A percentile compares a stretch with the other conserved stretches of the same genome.
phyloP scores from a whole-genome alignment of 2,329 filamentous ascomycete species.

The Neofusicoccum cordaticola region DNA sequence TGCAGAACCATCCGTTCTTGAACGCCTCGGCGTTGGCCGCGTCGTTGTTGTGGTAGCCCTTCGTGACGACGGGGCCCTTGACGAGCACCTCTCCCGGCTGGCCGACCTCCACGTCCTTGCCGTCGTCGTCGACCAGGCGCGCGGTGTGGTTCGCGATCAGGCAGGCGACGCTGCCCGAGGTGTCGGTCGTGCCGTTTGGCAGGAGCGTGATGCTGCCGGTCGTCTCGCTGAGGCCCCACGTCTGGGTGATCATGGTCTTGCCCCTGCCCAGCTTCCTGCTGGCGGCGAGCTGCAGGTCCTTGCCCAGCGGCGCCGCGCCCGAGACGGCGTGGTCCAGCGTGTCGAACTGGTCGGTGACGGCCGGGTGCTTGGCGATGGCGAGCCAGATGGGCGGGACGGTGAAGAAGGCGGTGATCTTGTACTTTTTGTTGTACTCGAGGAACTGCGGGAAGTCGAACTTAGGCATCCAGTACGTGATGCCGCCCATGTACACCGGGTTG shows the following conservation, averaged over 20 bases:
- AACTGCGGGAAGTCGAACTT: constrained; percentile 58
- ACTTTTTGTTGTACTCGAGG: constrained; percentile 50
- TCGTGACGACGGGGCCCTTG: constrained; percentile 36
- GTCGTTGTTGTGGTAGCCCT: constrained; percentile 37
- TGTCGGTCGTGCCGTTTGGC: constrained; percentile 21
- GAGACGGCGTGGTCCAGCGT: constrained; percentile 47
- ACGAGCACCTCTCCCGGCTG: constrained; percentile 34
- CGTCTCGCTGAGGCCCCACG: constrained; percentile 57
- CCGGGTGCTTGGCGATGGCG: constrained; percentile 55
- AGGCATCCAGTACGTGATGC: constrained; percentile 60
- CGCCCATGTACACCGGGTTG: constrained; percentile 41
- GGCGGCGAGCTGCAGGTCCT: constrained; percentile 50
- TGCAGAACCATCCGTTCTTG: constrained; percentile 36
- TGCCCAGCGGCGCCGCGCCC: constrained; percentile 58
- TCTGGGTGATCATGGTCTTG: constrained; percentile 47
- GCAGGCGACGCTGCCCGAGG: constrained; percentile 45
- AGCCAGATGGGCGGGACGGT: constrained; percentile 62
- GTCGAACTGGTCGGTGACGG: constrained; percentile 53
- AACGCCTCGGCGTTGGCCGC: constrained; percentile 31
- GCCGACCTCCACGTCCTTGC: constrained; percentile 31
- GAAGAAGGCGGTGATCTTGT: constrained; percentile 55
- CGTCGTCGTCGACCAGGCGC: constrained; percentile 34
- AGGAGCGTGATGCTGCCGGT: constrained; percentile 43
- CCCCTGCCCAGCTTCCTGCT: constrained; percentile 48
- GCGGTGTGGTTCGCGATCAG: constrained; percentile 39